Base-by-base conservation (phyloP, 2,329 filamentous ascomycete species). In the Chrysoporthe cubensis region DNA sequence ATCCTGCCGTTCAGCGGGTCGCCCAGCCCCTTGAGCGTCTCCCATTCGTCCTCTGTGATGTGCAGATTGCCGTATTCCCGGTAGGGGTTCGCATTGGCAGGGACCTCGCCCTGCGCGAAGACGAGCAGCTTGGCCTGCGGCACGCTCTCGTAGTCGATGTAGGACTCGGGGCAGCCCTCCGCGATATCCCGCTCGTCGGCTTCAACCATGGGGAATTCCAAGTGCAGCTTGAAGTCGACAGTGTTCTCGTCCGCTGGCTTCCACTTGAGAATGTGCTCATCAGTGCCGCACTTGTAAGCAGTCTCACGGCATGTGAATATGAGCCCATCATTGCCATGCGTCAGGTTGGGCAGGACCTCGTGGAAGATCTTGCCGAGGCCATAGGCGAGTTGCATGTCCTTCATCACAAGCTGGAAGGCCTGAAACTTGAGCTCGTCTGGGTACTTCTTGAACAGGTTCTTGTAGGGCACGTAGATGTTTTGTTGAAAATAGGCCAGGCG, bases 251-350 rank as follows among this genome's bases (percentile, higher is more conserved):
- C 85, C 4, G 93, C 93, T 0, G 95, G 94, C 80, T 99, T 99
- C 96, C 96, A 99, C 79, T 99, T 99, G 50, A 99, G 83, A 71
- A 97, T 99, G 77, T 97, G 91, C 62, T 88, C 88, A 79, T 99
- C 96, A 14, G 96, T 99, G 72, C 96, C 96, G 72, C 91, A 90
- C 73, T 90, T 90, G 82, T 99, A 99, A 11, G 90, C 86, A 21
- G 92, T 93, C 73, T 89, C 91, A 71, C 92, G 89, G 80, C 95
- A 97, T n/a, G 96, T 98, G 80, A 98, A 99, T 75, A 99, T 97
- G 59, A 99, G 86, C 6, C 96, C 96, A 77, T 99, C 96, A 78
- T 97, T 98, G 70, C 95, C 94, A 77, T 99, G 96, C 72, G 90
- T 91, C 46, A 99, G 86, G 54, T 85, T 89, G 1, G 94, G 94